Conservation (phyloP, 768 basidiomycete genomes). For the Tricholoma terreum region DNA sequence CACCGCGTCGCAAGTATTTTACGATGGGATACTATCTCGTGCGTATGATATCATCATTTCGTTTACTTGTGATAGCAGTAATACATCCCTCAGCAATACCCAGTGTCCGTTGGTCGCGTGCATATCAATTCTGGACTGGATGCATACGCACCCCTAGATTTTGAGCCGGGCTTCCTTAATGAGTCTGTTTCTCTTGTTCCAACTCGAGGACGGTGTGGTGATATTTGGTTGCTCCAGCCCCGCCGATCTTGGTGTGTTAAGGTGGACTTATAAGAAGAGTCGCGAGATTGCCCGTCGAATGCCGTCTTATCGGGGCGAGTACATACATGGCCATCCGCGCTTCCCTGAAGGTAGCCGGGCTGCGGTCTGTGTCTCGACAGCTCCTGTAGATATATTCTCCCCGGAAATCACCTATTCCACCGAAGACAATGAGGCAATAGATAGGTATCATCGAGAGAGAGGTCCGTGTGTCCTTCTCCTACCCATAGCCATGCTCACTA, state of each 20-base stretch:
- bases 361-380: slow-evolving; percentile 14
- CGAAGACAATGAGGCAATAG: slow-evolving; percentile 42
- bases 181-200: slow-evolving; percentile 29
- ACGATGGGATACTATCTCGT: slow-evolving; percentile 17
- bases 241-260: slow-evolving; percentile 43
- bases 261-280: slow-evolving; percentile 52
- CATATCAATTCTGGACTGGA: slow-evolving; percentile 46
- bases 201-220: neutral
- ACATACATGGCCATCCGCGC: slow-evolving; percentile 31
- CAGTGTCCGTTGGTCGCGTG: slow-evolving; percentile 43
- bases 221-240: slow-evolving; percentile 21
- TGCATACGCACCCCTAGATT: slow-evolving; percentile 38
- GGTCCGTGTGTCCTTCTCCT: slow-evolving; percentile 19
- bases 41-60: slow-evolving; percentile 17
- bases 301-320: slow-evolving; percentile 39
- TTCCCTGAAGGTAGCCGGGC: slow-evolving; percentile 36
- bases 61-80: too few species aligned
- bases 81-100: slow-evolving; percentile 37
- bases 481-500: neutral
- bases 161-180: slow-evolving; percentile 44
- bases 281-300: slow-evolving; percentile 58
- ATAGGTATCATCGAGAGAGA: slow-evolving; percentile 31
- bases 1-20: slow-evolving; percentile 26
- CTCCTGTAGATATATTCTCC: slow-evolving; percentile 32
- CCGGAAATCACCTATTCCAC: slow-evolving; percentile 38